phyloP scores from a whole-genome alignment of 768 basidiomycete species.

The Pleurotus sapidus region DNA sequence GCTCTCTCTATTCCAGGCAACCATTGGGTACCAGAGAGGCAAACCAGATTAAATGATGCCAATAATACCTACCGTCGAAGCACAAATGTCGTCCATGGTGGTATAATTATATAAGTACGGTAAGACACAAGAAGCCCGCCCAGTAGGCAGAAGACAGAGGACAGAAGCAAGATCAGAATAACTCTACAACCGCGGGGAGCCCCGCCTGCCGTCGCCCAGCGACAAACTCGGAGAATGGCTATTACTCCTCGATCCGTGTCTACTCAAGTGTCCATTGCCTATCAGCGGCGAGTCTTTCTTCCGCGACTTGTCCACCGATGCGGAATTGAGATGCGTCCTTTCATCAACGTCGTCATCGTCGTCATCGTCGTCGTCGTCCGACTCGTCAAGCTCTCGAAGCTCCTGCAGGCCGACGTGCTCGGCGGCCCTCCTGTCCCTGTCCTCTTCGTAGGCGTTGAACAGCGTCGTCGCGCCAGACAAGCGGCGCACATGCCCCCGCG shows the following conservation, averaged over 20 bases:
- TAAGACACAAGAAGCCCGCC: background rate
- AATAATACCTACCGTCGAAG: background rate
- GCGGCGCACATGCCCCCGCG: conserved; percentile 58
- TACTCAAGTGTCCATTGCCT: conserved; percentile 10
- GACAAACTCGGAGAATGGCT: conserved; percentile 49
- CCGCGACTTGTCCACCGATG: conserved; percentile 14
- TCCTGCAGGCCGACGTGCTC: conserved; percentile 55
- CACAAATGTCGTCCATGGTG: background rate
- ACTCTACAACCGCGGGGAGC: conserved; percentile 27
- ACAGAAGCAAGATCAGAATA: conserved; percentile 10
- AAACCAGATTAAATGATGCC: no score
- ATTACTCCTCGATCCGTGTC: conserved; percentile 48
- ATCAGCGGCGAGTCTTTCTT: conserved; percentile 10
- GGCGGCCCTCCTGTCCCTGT: conserved; percentile 25
- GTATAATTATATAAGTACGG: background rate
- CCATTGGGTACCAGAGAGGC: no score
- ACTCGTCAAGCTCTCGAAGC: conserved; percentile 68
- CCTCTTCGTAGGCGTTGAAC: conserved; percentile 75
- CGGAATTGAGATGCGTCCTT: conserved; percentile 31
- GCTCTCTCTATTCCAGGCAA: no score
- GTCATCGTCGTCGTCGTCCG: conserved; percentile 46
- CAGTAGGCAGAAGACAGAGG: no score
- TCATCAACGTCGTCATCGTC: conserved; percentile 46
- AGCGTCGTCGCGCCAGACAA: conserved; percentile 61
- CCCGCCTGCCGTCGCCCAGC: conserved; percentile 25